Evolutionary conservation across 495 filamentous ascomycete species (phyloP).

Genomic region (Aspergillus cristatus): DNA sequence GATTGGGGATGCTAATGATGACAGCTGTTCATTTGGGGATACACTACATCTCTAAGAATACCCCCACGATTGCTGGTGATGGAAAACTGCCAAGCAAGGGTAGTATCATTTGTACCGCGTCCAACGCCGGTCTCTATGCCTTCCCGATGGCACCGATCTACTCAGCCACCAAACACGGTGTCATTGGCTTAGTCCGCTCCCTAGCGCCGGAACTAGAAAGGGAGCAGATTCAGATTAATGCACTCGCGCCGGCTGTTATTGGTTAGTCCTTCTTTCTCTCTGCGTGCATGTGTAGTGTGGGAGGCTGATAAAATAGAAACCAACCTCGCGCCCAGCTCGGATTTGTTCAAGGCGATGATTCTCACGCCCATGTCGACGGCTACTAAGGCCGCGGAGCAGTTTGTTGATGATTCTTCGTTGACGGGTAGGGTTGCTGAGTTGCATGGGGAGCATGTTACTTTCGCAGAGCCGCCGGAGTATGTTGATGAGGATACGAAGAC

Average conservation of each 20-base stretch:
- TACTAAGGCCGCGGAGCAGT: constrained; percentile 31
- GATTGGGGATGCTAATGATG: not conserved
- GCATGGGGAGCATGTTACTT: constrained; percentile 43
- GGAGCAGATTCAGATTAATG: constrained; percentile 44
- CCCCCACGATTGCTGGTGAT: not conserved
- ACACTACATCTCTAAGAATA: constrained; percentile 44
- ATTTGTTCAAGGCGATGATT: constrained; percentile 42
- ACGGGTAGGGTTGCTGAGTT: constrained; percentile 44
- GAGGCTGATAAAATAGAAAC: no score
- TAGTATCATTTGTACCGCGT: constrained; percentile 46
- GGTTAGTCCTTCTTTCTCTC: constrained; percentile 16
- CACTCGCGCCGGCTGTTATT: constrained; percentile 42
- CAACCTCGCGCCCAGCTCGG: constrained; percentile 32
- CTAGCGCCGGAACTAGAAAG: constrained; percentile 26
- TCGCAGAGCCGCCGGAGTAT: constrained; percentile 37
- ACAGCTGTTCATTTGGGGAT: constrained; percentile 41
- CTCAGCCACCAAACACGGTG: constrained; percentile 39
- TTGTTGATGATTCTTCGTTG: constrained; percentile 30
- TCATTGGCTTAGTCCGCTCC: constrained; percentile 44
- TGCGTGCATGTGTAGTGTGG: not conserved
- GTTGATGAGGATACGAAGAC: constrained; percentile 41
- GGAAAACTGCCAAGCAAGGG: constrained; percentile 21
- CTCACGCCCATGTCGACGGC: constrained; percentile 46
- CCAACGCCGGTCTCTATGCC: constrained; percentile 47
- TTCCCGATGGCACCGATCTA: constrained; percentile 49